phyloP scores from a whole-genome alignment of 1,284 basidiomycete genomes.

The Rhodotorula sp. region DNA sequence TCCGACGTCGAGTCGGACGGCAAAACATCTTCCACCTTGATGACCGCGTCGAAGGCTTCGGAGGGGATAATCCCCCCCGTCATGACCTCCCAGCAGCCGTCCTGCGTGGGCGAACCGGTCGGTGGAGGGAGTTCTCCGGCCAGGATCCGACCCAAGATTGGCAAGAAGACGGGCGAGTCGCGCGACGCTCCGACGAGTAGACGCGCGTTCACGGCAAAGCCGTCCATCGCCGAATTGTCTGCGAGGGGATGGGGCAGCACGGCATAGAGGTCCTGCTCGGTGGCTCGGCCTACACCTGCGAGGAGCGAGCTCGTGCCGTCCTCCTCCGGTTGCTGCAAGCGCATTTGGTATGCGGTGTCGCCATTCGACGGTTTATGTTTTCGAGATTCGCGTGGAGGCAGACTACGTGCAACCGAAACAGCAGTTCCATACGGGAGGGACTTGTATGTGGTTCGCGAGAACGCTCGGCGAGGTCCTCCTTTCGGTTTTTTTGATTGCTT shows the following conservation, averaged over 20 bases:
- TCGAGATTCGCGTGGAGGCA: too few relatives aligned
- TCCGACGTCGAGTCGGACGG: not conserved
- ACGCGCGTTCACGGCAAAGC: slow-evolving; percentile 1
- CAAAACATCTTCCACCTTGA: slow-evolving; percentile 10
- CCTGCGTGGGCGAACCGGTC: not conserved
- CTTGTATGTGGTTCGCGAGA: not conserved
- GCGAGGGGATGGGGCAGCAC: slow-evolving; percentile 6
- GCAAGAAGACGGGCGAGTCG: not conserved
- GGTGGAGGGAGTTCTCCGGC: not conserved
- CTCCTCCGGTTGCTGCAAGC: too few relatives aligned
- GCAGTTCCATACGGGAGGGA: too few relatives aligned
- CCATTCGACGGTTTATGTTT: not conserved
- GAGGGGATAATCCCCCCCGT: slow-evolving; percentile 13
- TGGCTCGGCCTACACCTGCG: not conserved
- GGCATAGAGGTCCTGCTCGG: not conserved
- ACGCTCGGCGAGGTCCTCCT: not conserved
- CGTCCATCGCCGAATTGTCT: slow-evolving; percentile 21
- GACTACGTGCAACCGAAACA: too few relatives aligned
- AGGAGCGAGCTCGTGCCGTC: not conserved
- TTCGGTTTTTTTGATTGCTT: too few relatives aligned
- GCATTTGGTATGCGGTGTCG: too few relatives aligned
- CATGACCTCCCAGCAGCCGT: slow-evolving; percentile 18
- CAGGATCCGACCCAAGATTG: slow-evolving; percentile 8
- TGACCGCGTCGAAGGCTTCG: slow-evolving; percentile 1
- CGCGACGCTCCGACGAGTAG: not conserved